These are phyloP conservation scores for Solanum sitiens DNA, from an alignment of 257 asterid species.

Conservation along the genomic window DNA sequence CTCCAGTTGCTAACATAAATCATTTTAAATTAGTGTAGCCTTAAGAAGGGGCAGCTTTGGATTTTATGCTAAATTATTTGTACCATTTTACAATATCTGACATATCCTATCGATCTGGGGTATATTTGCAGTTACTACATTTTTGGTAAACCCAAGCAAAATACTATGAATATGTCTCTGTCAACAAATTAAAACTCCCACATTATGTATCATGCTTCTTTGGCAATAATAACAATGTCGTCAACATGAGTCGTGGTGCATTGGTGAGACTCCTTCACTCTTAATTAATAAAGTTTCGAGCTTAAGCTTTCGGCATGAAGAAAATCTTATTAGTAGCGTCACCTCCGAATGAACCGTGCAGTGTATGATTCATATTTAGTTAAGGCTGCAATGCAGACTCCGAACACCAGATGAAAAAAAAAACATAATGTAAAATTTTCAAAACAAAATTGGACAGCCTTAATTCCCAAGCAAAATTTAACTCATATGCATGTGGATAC, in stretches of 20 bases:
- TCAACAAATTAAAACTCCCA: not conserved
- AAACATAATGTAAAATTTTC: not conserved
- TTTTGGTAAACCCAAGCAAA: not conserved
- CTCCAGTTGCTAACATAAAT: not conserved
- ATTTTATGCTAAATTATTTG: not conserved
- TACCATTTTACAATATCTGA: not conserved
- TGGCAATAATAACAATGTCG: not conserved
- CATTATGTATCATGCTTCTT: not conserved
- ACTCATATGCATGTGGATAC: not conserved
- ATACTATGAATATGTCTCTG: not conserved
- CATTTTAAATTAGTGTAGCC: not conserved
- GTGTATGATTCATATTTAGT: no score
- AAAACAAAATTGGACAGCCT: not conserved
- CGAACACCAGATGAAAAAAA: not conserved
- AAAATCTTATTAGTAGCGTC: not conserved
- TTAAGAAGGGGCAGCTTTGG: not conserved
- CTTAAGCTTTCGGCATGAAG: no score
- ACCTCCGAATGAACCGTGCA: rapidly evolving
- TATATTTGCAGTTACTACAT: not conserved
- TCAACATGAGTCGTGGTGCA: not conserved
- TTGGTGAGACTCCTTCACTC: not conserved
- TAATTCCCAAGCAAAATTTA: not conserved
- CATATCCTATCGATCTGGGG: not conserved
- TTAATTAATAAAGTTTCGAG: no score
- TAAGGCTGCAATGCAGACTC: not conserved